A percentile compares a stretch with the other conserved stretches of the same genome.
Conservation (phyloP, 2,329 filamentous ascomycete species). For the Cadophora luteo-olivacea region DNA sequence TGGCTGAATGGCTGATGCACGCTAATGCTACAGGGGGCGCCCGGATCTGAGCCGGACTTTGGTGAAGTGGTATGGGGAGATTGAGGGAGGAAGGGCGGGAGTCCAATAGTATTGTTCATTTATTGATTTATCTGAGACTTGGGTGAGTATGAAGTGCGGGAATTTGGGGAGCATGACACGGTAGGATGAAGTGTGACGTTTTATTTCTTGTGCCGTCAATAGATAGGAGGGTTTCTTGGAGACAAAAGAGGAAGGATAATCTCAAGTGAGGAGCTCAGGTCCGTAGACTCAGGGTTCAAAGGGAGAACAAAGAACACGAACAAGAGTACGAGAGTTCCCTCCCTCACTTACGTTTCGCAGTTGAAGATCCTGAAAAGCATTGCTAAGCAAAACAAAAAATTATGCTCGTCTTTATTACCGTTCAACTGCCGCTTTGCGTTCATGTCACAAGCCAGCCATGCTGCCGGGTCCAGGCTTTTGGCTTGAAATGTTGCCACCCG, state of each 20-base stretch:
- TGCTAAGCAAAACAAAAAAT: background rate
- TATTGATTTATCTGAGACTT: no score
- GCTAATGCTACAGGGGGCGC: background rate
- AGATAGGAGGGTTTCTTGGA: background rate
- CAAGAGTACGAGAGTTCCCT: slow-evolving; percentile 1
- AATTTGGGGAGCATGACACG: background rate
- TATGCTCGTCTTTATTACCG: background rate
- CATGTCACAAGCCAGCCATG: slow-evolving; percentile 4
- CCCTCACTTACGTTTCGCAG: background rate
- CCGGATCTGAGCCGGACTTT: background rate
- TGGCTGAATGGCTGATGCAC: background rate
- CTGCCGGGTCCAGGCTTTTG: background rate
- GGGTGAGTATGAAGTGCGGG: no score
- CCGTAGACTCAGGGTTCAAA: background rate
- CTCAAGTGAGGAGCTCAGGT: background rate
- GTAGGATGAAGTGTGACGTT: background rate
- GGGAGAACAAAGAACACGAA: background rate
- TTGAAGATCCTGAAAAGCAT: background rate
- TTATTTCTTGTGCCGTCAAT: background rate
- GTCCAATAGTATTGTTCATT: background rate
- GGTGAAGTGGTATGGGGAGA: background rate
- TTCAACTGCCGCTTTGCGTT: background rate
- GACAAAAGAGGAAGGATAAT: background rate
- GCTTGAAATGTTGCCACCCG: background rate
- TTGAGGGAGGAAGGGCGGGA: background rate